Evolutionary conservation across 768 basidiomycete species (phyloP).

Genomic region (Fomitopsis pulvina): DNA sequence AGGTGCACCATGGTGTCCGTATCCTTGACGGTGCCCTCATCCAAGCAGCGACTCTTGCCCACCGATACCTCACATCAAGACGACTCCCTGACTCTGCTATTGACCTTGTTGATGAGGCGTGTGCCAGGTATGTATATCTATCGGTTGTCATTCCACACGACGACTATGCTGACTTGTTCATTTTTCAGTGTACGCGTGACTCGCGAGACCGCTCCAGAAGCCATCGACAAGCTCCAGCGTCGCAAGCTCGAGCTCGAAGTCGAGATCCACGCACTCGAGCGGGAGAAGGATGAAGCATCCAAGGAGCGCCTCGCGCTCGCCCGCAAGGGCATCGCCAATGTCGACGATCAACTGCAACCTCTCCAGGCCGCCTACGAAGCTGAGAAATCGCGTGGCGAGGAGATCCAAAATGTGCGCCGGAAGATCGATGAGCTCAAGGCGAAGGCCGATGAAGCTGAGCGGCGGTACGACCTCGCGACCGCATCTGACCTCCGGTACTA

Average conservation of each 20-base stretch:
- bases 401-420: conserved; percentile 67
- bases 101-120: conserved; percentile 89
- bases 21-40: conserved; percentile 88
- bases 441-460: conserved; percentile 90
- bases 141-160: background rate
- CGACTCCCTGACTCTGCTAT: conserved; percentile 83
- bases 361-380: conserved; percentile 82
- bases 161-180: conserved; percentile 8
- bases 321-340: conserved; percentile 71
- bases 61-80: conserved; percentile 84
- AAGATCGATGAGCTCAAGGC: conserved; percentile 88
- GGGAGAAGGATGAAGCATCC: conserved; percentile 86
- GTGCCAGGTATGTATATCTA: conserved; percentile 55
- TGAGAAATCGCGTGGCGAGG: conserved; percentile 76
- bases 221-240: conserved; percentile 85
- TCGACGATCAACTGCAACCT: conserved; percentile 80
- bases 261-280: conserved; percentile 90
- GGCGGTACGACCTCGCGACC: conserved; percentile 70
- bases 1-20: conserved; percentile 82
- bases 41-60: conserved; percentile 83
- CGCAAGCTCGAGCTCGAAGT: conserved; percentile 87
- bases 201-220: conserved; percentile 91
- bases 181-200: conserved; percentile 74
- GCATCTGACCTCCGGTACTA: conserved; percentile 89
- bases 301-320: conserved; percentile 74